Base-by-base conservation (phyloP, 345 rosid genomes). In the Hirschfeldia incana region DNA sequence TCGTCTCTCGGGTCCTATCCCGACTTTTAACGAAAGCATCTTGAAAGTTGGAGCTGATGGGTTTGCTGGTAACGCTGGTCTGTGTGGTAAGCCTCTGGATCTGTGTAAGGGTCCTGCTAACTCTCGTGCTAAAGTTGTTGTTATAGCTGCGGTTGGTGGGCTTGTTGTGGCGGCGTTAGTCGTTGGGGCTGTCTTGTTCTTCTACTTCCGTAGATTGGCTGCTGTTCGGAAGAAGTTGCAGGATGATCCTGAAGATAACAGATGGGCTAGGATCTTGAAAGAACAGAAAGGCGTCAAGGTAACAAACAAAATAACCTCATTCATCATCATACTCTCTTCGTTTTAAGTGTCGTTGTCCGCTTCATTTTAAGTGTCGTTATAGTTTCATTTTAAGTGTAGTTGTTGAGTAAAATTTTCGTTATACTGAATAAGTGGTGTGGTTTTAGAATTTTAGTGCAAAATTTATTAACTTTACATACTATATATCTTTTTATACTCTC, bases 201-300 rank as follows among this genome's bases (percentile, higher is more conserved):
- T 88, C 81, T 86, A 85, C 76, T 73, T 73, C 83, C 92, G 97
- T 70, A 89, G 67, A 82, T 34, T 82, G 72, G 67, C 86, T 72
- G 67, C 51, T 73, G 83, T 59, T 84, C 86, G 82, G 86, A 94
- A 85, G 93, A 92, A 87, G 89, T 88, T 65, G 68, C 26, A 84
- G 4, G 94, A 88, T 68, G 98, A 94, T 80, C 98, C 98, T 39
- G 91, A 91, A 51, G 98, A 97, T 76, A 94, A 94, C 82, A 90
- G 84, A 78, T 94, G 97, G 97, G 87, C 97, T 6, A 91, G 84
- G 90, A 83, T 75, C 84, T 83, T 94, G 74, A 87, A 85, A 78
- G 91, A 87, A 84, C 64, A 74, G 49, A 89, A 92, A 84, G 90
- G 85, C 73, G 79, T 80, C 29, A 91, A 92, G 97, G 98, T 80